Percentiles rank a stretch among this genome's conserved stretches.
Conservation (phyloP, 371 early-diverging fungal species). For the Mucor mucedo region DNA sequence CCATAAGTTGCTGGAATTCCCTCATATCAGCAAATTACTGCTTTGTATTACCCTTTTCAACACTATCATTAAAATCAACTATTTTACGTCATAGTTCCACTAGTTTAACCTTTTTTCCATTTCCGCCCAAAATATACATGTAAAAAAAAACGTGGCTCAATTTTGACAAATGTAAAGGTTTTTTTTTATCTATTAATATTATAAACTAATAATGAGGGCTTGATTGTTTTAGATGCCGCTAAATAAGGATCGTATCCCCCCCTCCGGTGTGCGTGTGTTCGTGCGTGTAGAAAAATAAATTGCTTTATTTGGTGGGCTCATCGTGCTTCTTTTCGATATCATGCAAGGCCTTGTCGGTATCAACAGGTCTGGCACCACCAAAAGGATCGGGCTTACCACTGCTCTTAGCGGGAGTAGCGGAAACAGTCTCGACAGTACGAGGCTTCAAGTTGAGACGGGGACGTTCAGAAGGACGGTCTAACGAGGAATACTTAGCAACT, state of each 20-base stretch:
- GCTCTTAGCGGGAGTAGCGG: conserved; percentile 16
- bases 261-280: not conserved
- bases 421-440: conserved; percentile 56
- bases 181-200: conserved; percentile 1
- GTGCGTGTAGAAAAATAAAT: not conserved
- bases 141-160: not conserved
- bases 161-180: not conserved
- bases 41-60: no score
- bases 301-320: conserved; percentile 10
- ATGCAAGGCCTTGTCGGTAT: conserved; percentile 70
- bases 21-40: no score
- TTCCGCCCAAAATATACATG: not conserved
- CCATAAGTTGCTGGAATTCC: no score
- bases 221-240: conserved; percentile 17
- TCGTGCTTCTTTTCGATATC: conserved; percentile 70
- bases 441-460: conserved; percentile 75
- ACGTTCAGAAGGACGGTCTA: conserved; percentile 43
- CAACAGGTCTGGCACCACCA: conserved; percentile 83
- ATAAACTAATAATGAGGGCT: not conserved
- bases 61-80: no score
- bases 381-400: conserved; percentile 78
- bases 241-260: conserved; percentile 17
- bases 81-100: no score
- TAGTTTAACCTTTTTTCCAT: not conserved
- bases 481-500: not conserved